Conservation (phyloP, 2,329 filamentous ascomycete genomes). For the Pochonia chlamydosporia region DNA sequence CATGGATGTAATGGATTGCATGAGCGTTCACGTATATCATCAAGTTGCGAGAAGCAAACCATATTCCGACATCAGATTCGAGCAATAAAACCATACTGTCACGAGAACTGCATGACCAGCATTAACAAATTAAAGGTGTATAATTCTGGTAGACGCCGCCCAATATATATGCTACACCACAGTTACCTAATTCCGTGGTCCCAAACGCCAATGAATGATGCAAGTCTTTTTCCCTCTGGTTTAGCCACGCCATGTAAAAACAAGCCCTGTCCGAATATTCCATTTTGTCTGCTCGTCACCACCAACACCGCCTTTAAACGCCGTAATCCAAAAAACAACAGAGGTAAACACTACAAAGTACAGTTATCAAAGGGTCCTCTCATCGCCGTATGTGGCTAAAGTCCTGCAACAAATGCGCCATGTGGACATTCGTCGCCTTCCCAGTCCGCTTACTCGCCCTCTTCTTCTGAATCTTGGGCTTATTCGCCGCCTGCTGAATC, state of each 20-base stretch:
- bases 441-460: constrained; percentile 59
- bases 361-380: too few relatives aligned
- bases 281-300: neutral
- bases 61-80: too few relatives aligned
- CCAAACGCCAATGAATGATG: neutral
- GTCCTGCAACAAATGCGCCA: constrained; percentile 76
- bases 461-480: constrained; percentile 70
- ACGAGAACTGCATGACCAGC: neutral
- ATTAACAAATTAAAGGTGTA: too few relatives aligned
- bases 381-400: constrained; percentile 46
- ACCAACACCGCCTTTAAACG: neutral
- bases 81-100: too few relatives aligned
- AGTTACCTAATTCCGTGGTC: neutral
- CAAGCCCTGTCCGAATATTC: neutral
- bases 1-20: too few relatives aligned
- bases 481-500: constrained; percentile 39
- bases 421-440: constrained; percentile 84
- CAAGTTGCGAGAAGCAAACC: too few relatives aligned
- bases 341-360: constrained; percentile 3
- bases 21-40: too few relatives aligned
- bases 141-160: too few relatives aligned
- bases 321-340: neutral
- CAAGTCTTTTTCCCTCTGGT: neutral
- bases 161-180: neutral
- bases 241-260: neutral